Evolutionary conservation across 148 eudicot genomes (phyloP).

Genomic region (Euryodendron excelsum): DNA sequence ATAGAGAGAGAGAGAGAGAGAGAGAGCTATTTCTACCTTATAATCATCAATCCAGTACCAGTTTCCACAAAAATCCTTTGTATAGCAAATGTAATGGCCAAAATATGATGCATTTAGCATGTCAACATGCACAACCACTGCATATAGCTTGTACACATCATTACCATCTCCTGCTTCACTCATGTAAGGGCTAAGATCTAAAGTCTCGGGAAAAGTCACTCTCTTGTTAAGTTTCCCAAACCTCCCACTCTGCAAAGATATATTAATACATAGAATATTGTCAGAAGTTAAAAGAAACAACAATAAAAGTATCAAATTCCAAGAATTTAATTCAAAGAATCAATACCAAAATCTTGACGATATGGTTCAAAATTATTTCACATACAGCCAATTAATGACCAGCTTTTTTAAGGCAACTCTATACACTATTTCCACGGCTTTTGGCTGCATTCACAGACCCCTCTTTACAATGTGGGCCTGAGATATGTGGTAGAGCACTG

Average conservation of each 20-base stretch:
- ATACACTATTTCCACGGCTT: neutral
- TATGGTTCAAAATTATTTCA: neutral
- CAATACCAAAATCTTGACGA: conserved; percentile 2
- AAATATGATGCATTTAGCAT: conserved; percentile 95
- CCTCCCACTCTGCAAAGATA: conserved; percentile 69
- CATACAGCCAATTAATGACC: neutral
- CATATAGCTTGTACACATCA: conserved; percentile 73
- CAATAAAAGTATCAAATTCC: neutral
- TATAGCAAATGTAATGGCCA: conserved; percentile 88
- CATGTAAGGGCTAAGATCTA: conserved; percentile 86
- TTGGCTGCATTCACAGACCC: neutral
- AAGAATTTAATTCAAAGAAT: neutral
- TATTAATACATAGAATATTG: neutral
- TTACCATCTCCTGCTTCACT: conserved; percentile 61
- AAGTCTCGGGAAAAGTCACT: conserved; percentile 69
- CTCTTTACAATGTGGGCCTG: neutral
- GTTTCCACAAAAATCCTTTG: conserved; percentile 70
- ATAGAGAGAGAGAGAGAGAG: neutral
- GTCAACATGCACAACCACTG: conserved; percentile 90
- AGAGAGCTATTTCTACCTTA: conserved; percentile 55
- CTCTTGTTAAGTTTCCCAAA: conserved; percentile 95
- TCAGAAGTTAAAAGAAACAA: neutral
- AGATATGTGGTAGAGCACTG: neutral
- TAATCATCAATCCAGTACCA: conserved; percentile 94
- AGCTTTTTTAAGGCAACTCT: neutral